phyloP scores from a whole-genome alignment of 78 protist genomes.

The Chrysochromulina parva region DNA sequence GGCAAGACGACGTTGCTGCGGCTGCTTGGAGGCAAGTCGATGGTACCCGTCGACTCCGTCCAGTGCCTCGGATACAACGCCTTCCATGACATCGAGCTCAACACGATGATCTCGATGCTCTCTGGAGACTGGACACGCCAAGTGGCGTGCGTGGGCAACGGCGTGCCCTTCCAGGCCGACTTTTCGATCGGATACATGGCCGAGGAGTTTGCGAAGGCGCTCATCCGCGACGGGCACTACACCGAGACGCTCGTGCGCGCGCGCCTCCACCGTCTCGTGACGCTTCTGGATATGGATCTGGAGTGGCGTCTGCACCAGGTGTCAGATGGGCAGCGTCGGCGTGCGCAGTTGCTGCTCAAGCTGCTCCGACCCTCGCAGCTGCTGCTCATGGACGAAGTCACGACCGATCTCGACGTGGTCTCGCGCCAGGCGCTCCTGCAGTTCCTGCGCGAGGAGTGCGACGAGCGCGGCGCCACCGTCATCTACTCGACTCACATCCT shows the following conservation, averaged over 20 bases:
- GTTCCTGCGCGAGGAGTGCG: conserved; percentile 37
- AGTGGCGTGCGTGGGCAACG: conserved; percentile 33
- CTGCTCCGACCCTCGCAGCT: conserved; percentile 18
- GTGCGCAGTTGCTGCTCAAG: conserved; percentile 66
- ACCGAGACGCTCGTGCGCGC: conserved; percentile 13
- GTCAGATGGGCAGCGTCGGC: conserved; percentile 62
- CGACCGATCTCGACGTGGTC: conserved; percentile 66
- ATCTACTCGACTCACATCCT: conserved; percentile 69
- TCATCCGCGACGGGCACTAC: background rate
- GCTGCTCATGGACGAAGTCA: conserved; percentile 70
- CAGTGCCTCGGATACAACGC: background rate
- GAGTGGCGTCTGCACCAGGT: conserved; percentile 42
- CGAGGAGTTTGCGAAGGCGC: background rate
- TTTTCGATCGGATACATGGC: conserved; percentile 18
- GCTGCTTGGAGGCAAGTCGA: conserved; percentile 52
- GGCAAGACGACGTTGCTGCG: conserved; percentile 73
- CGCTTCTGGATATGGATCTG: background rate
- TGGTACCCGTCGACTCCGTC: background rate
- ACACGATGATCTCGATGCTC: conserved; percentile 5
- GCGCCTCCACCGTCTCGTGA: background rate
- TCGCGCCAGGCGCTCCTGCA: conserved; percentile 47
- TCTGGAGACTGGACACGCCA: conserved; percentile 32
- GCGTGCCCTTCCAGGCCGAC: conserved; percentile 45
- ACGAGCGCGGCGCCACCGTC: conserved; percentile 26
- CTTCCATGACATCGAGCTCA: background rate